Percentiles rank a stretch among this genome's conserved stretches.
These are phyloP conservation scores for Beauveria australis DNA, from an alignment of 2,329 filamentous ascomycete genomes.

Conservation along the genomic window DNA sequence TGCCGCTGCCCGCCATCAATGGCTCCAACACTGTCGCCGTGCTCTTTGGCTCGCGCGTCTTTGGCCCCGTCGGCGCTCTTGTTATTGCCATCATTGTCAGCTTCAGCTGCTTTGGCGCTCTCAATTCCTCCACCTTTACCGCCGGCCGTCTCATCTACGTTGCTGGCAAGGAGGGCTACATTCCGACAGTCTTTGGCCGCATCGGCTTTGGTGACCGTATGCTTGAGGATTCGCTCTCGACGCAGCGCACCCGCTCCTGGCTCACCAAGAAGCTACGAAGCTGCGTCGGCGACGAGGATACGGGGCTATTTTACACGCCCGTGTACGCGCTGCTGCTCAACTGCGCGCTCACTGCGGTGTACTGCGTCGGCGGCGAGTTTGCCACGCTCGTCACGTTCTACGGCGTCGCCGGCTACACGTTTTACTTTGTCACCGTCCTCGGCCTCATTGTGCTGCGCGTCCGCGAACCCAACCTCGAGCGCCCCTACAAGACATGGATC, in stretches of 20 bases:
- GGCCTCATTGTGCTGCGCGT: conserved; percentile 87
- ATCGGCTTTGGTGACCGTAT: conserved; percentile 56
- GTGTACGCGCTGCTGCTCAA: conserved; percentile 87
- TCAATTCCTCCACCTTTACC: conserved; percentile 93
- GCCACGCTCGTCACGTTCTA: conserved; percentile 91
- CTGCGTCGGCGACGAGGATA: conserved; percentile 67
- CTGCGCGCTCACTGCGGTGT: conserved; percentile 60
- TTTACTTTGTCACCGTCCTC: conserved; percentile 93
- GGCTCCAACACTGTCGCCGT: conserved; percentile 93
- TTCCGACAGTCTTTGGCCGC: conserved; percentile 74
- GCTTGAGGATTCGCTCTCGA: conserved; percentile 31
- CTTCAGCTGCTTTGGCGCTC: conserved; percentile 84
- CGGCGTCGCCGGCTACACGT: conserved; percentile 92
- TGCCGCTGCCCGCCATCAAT: conserved; percentile 73
- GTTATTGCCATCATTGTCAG: conserved; percentile 83
- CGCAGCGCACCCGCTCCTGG: conserved; percentile 45
- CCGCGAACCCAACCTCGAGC: conserved; percentile 74
- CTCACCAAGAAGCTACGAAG: conserved; percentile 49
- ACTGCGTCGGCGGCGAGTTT: conserved; percentile 85
- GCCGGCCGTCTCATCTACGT: conserved; percentile 86
- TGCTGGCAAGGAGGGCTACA: conserved; percentile 89
- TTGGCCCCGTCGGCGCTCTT: conserved; percentile 74
- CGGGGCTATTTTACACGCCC: conserved; percentile 86
- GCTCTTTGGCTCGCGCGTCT: conserved; percentile 82
- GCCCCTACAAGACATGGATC: conserved; percentile 95